These are phyloP conservation scores for Ceratocystis cacaofunesta DNA, from an alignment of 2,329 filamentous ascomycete species.

Conservation along the genomic window DNA sequence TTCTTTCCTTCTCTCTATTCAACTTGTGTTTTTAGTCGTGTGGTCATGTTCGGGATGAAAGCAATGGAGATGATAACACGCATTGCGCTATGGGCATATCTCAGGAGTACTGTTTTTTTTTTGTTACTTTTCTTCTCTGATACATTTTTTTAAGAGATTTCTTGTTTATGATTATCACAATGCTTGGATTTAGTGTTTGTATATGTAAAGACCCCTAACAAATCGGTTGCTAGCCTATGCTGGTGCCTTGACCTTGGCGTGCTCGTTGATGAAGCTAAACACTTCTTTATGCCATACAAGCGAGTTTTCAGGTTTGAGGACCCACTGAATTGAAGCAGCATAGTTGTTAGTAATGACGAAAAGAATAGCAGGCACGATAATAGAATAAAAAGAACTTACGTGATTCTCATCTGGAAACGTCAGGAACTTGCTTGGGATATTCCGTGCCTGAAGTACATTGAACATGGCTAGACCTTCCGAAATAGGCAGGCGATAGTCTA, in stretches of 20 bases:
- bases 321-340: conserved; percentile 39
- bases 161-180: not conserved
- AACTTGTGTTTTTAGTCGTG: conserved; percentile 6
- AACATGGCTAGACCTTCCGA: conserved; percentile 74
- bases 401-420: conserved; percentile 66
- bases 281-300: conserved; percentile 83
- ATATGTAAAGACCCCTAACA: not conserved
- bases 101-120: conserved; percentile 16
- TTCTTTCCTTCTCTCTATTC: conserved; percentile 4
- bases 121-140: conserved; percentile 2
- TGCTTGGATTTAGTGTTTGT: not conserved
- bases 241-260: conserved; percentile 30
- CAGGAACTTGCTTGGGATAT: conserved; percentile 62
- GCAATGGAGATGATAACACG: conserved; percentile 15
- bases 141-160: conserved; percentile 5
- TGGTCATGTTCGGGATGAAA: conserved; percentile 13
- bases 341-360: not conserved
- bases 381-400: conserved; percentile 23
- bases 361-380: not conserved
- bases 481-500: conserved; percentile 78
- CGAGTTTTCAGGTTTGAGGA: conserved; percentile 81
- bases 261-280: conserved; percentile 59
- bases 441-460: conserved; percentile 64
- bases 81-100: conserved; percentile 13
- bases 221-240: not conserved